Evolutionary conservation across 306 rosid genomes (phyloP), one percentile per base, ranked within the genome.

Genomic region (Ziziphus jujuba): DNA sequence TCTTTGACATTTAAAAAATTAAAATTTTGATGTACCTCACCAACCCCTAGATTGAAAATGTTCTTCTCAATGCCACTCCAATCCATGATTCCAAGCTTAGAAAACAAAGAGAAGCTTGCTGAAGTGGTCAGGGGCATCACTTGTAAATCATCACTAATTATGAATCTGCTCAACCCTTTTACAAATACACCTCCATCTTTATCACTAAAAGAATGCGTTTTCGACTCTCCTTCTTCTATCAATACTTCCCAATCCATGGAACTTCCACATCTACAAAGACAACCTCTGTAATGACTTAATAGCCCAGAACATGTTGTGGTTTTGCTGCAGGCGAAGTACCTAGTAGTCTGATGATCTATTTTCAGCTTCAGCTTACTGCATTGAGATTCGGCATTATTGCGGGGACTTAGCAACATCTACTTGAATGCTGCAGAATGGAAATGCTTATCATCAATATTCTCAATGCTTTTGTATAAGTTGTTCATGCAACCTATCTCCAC

Each of bases 81-180:
- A 45, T 45, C 24, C 0, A 5, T 3, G 31, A 49, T 6, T 17
- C 74, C 52, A 34, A 33, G 52, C 52, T 47, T 36, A 3, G 45
- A 17, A 23, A 58, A 70, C 2, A 70, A 20, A 20, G 49, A 31
- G 33, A 23, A 9, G 49, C 56, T 33, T 58, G 43, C 45, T 47
- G 21, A 9, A n/a, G 21, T 48, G 1, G 19, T 8, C n/a, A 21
- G 45, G 14, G 66, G 66, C 14, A 70, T 21, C 3, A 70, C 74
- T 49, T 70, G 36, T 59, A 59, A 59, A 70, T 58, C 59, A 68
- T 59, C 59, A 17, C 13, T 49, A 34, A 59, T 10, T 21, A 33
- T 59, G 44, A 45, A 31, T n/a, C 66, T 13, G 34, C 44, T 5
- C 8, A 4, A 5, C 6, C 24, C 45, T 13, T 68, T 68, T 7